phyloP scores from a whole-genome alignment of 2,329 filamentous ascomycete species.

The Cryoendolithus antarcticus region DNA sequence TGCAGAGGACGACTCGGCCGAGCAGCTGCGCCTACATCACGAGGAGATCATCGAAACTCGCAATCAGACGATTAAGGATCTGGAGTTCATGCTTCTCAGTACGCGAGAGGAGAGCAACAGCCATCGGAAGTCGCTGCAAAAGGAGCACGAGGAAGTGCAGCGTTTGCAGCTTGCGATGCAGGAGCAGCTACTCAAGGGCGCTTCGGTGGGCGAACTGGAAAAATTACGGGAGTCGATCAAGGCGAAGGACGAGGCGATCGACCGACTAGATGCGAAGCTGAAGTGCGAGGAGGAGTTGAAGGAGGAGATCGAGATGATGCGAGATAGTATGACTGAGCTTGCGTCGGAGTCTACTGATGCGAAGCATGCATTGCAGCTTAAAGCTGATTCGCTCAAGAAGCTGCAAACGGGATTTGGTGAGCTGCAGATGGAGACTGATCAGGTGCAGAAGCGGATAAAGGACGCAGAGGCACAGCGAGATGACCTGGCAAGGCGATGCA shows the following conservation, averaged over 20 bases:
- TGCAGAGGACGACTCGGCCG: constrained; percentile 8
- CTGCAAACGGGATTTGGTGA: constrained; percentile 17
- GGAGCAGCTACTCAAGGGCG: no score
- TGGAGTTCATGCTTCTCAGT: constrained; percentile 15
- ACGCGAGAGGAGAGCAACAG: constrained; percentile 53
- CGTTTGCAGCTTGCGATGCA: no score
- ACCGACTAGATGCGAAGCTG: constrained; percentile 14
- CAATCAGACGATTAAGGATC: constrained; percentile 5
- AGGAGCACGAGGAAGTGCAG: no score
- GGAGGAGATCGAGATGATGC: constrained; percentile 14
- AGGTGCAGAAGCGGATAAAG: constrained; percentile 12
- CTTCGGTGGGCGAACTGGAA: constrained; percentile 34
- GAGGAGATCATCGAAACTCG: constrained; percentile 7
- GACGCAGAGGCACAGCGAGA: constrained; percentile 16
- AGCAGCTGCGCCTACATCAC: constrained; percentile 1
- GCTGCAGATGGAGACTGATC: constrained; percentile 12
- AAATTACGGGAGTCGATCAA: constrained; percentile 38
- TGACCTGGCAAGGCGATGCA: constrained; percentile 13
- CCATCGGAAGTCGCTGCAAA: no score
- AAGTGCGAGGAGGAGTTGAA: constrained; percentile 7
- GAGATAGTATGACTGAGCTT: constrained; percentile 15
- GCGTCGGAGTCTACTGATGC: constrained; percentile 18
- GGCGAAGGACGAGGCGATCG: constrained; percentile 11
- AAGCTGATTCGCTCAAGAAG: constrained; percentile 15
- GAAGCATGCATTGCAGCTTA: constrained; percentile 17